Evolutionary conservation across 768 basidiomycete genomes (phyloP), one percentile per base, ranked within the genome.

Genomic region (Suillus lakei): DNA sequence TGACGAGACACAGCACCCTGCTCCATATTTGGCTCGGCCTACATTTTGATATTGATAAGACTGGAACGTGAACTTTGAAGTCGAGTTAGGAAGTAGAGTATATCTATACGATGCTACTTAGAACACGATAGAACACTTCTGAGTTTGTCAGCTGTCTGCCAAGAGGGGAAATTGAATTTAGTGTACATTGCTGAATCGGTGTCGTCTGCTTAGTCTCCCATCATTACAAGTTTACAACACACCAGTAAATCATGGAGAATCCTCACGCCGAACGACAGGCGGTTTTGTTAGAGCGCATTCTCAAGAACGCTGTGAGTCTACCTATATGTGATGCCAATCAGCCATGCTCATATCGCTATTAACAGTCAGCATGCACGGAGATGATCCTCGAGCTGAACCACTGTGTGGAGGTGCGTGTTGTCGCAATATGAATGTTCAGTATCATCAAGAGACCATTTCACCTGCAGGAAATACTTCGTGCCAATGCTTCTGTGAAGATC

Each of bases 261-360:
- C 96, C 96, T 26, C 95, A 98, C 70, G 93, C 93, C 60, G 95
- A 96, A 77, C 85, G 92, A 50, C 96, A 98, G 74, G 94, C 93
- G 38, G 89, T 96, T 54, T 85, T 97, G 23, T 84, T 98, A 4
- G 93, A 97, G 70, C 86, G 96, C 32, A 96, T 98, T 71, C 81
- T 95, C 30, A 96, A 96, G 79, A 97, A 94, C 69, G 87, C 92
- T 7, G 95, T 95, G 67, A 68, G 90, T 82, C 15, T 10, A 46
- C 48, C 46, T 26, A 34, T 12, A 30, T 54, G 28, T 21, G 36
- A 34, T 36, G 23, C 44, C 18, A 53, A 53, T 46, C 9, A 5
- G 21, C 55, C 9, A 55, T 21, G 38, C 32, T 34, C 64, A 66
- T 54, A 56, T 16, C 23, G 18, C 26, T 28, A 41, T 56, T 34